These are phyloP conservation scores for Chamaecyparis obtusa DNA, from an alignment of 75 land plant genomes.

Conservation along the genomic window DNA sequence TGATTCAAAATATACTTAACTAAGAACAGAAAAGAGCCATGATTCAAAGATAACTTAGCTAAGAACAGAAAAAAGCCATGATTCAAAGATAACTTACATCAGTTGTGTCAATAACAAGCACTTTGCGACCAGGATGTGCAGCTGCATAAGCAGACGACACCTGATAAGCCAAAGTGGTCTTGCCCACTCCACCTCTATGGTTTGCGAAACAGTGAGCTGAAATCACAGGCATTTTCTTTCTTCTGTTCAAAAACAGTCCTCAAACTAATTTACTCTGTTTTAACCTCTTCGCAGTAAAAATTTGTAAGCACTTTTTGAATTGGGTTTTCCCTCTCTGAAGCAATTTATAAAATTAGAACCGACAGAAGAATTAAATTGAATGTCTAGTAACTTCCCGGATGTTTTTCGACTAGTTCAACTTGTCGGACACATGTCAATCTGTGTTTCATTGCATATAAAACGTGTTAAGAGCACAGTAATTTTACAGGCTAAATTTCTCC, in stretches of 20 bases:
- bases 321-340: not conserved
- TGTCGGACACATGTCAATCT: not conserved
- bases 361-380: not conserved
- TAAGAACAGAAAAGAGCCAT: too few relatives aligned
- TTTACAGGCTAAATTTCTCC: not conserved
- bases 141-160: constrained; percentile 10
- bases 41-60: not conserved
- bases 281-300: not conserved
- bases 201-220: not conserved
- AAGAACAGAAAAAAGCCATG: not conserved
- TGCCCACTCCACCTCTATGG: constrained; percentile 13
- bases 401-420: not conserved
- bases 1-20: too few relatives aligned
- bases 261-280: not conserved
- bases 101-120: constrained; percentile 8
- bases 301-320: not conserved
- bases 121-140: constrained; percentile 11
- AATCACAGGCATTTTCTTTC: constrained; percentile 1
- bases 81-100: not conserved
- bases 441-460: not conserved
- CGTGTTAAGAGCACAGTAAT: not conserved
- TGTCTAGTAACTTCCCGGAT: not conserved
- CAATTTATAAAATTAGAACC: not conserved
- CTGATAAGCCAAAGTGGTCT: constrained; percentile 10
- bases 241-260: not conserved